Evolutionary conservation across 305 asterid species (phyloP).

Genomic region (Ilex paraguariensis): DNA sequence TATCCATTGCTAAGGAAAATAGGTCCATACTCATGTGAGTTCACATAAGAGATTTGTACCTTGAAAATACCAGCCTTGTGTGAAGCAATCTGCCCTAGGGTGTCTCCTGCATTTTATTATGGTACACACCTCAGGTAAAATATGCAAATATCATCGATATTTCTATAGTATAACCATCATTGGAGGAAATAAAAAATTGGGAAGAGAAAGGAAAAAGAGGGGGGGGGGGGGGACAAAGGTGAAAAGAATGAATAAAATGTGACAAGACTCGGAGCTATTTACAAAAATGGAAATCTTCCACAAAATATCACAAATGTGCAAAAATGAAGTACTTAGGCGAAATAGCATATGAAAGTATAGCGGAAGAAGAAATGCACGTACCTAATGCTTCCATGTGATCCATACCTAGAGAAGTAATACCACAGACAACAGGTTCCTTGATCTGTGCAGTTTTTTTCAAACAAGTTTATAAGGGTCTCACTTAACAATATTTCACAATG

Average conservation of each 20-base stretch:
- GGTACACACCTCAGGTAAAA: constrained; percentile 14
- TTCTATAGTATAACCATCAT: not conserved
- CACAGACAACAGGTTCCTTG: constrained; percentile 81
- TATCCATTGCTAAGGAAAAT: constrained; percentile 17
- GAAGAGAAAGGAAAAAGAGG: not conserved
- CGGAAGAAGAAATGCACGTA: constrained; percentile 24
- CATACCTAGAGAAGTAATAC: constrained; percentile 83
- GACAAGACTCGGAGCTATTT: not conserved
- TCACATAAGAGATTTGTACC: constrained; percentile 37
- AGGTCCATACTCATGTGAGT: constrained; percentile 11
- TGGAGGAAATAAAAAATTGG: not conserved
- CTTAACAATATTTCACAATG: not conserved
- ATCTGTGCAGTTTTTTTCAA: constrained; percentile 41
- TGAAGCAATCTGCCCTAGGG: constrained; percentile 69
- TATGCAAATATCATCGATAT: constrained; percentile 2
- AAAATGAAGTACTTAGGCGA: too few species aligned
- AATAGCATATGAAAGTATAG: not conserved
- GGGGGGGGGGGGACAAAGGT: too few species aligned
- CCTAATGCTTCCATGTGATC: constrained; percentile 92
- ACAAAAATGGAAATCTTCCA: too few species aligned
- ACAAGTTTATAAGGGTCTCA: not conserved
- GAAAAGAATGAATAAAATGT: constrained; percentile 4
- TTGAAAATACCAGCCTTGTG: constrained; percentile 92
- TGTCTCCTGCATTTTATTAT: constrained; percentile 51
- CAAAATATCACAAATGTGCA: too few species aligned